Evolutionary conservation across 2,329 filamentous ascomycete genomes (phyloP), one percentile per base, ranked within the genome.

Genomic region (Dryadomyces sulphureus): DNA sequence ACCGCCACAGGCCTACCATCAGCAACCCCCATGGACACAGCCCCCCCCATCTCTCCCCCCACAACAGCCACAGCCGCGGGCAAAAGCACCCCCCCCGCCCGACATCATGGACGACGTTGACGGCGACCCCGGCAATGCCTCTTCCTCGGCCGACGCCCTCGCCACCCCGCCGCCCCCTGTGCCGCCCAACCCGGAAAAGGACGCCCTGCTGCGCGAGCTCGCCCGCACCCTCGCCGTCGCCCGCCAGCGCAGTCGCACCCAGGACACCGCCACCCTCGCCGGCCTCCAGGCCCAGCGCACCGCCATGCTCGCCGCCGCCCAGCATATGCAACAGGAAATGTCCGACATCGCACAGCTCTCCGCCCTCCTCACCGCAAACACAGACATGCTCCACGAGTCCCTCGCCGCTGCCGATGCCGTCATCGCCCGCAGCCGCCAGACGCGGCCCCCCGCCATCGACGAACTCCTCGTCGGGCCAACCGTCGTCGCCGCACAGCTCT

Each of bases 171-270:
- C 6, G 77, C 90, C 92, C 0, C 89, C 90, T 0, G 87, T 95
- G 27, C 90, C 92, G 0, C 89, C 88, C 0, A 98, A 98, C 56
- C 92, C 92, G 0, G 87, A 96, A 63, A 95, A 94, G 60, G 88
- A 96, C 61, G 81, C 84, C 19, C 75, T 96, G 16, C 72, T 94
- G 3, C 73, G 75, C 45, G 83, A 88, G 39, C 73, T 96, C 25
- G 87, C 81, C 32, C 69, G 73, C 47, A 76, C 79, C 0, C 68
- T 96, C 3, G 70, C 79, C 46, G 66, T 75, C 35, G 79, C 84
- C 51, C 79, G 89, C 16, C 77, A 79, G 50, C 73, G 74, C 41
- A 81, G 79, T 45, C 73, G 83, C 41, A 64, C 73, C 22, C 84
- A 92, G 56, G 89, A 89, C 54, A 72, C 77, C 17, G 72, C 81